phyloP scores from a whole-genome alignment of 1,284 basidiomycete genomes.

The Cryptococcus neoformans region DNA sequence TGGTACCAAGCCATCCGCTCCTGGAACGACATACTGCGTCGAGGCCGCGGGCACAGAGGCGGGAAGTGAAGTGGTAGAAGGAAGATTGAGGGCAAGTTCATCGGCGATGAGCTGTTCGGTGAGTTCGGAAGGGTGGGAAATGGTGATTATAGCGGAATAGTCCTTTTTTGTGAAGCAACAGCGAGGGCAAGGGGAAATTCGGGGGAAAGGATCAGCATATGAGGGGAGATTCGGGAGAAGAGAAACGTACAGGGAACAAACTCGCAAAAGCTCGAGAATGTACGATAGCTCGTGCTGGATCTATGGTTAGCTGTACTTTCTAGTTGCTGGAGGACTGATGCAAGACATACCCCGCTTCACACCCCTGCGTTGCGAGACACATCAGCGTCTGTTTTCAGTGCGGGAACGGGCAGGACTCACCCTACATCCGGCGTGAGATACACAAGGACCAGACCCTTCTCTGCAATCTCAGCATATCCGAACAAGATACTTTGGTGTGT shows the following conservation, averaged over 20 bases:
- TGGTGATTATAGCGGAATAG: slow-evolving; percentile 39
- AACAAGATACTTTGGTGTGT: slow-evolving; percentile 20
- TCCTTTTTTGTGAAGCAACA: slow-evolving; percentile 19
- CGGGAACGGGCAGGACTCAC: slow-evolving; percentile 20
- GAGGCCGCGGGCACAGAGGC: not conserved
- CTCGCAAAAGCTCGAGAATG: slow-evolving; percentile 38
- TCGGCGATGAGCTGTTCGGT: slow-evolving; percentile 31
- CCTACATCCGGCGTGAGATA: slow-evolving; percentile 25
- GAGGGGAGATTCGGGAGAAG: not conserved
- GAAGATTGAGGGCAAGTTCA: slow-evolving; percentile 21
- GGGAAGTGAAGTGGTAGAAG: not conserved
- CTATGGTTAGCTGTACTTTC: not conserved
- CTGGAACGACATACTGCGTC: not conserved
- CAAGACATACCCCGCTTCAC: slow-evolving; percentile 18
- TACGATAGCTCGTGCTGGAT: slow-evolving; percentile 36
- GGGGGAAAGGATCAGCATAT: not conserved
- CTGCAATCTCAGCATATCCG: slow-evolving; percentile 25
- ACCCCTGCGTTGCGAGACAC: slow-evolving; percentile 9
- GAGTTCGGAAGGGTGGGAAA: slow-evolving; percentile 26
- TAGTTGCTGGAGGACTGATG: not conserved
- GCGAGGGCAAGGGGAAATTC: not conserved
- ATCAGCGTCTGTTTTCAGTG: not conserved
- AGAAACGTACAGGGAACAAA: slow-evolving; percentile 32
- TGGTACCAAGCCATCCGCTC: too few species aligned
- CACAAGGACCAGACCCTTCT: slow-evolving; percentile 25